Percentiles rank a stretch among this genome's conserved stretches.
Evolutionary conservation across 176 grass and related monocot species (phyloP).

Genomic region (Musa beccarii): DNA sequence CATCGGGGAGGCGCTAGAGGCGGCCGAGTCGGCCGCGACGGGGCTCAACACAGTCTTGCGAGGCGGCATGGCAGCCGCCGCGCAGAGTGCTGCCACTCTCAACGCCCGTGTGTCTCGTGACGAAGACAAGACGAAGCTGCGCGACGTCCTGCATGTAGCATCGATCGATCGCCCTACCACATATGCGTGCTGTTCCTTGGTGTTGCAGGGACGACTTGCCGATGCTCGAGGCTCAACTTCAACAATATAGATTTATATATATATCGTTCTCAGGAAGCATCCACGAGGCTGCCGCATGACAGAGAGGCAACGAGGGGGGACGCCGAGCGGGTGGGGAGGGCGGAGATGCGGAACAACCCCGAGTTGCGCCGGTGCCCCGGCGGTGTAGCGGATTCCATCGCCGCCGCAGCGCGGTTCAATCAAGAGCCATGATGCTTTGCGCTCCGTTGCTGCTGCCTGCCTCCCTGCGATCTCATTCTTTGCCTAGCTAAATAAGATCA

Average conservation of each 20-base stretch:
- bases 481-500: too few relatives aligned
- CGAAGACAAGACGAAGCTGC: conserved; percentile 47
- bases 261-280: conserved; percentile 28
- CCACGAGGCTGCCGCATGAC: conserved; percentile 36
- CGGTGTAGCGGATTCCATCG: conserved; percentile 7
- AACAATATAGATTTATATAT: too few relatives aligned
- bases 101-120: conserved; percentile 26
- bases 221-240: too few relatives aligned
- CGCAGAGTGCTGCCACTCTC: conserved; percentile 30
- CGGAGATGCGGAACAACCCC: conserved; percentile 40
- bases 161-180: too few relatives aligned
- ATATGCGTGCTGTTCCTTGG: too few relatives aligned
- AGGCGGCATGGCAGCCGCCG: conserved; percentile 34
- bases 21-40: conserved; percentile 36
- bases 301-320: conserved; percentile 47
- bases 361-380: conserved; percentile 25
- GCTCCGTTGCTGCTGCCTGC: too few relatives aligned
- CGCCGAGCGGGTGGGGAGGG: conserved; percentile 35
- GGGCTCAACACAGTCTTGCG: conserved; percentile 25
- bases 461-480: too few relatives aligned
- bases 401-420: background rate
- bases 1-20: conserved; percentile 62
- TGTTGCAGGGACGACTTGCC: too few relatives aligned
- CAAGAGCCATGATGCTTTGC: background rate
- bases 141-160: too few relatives aligned